Conservation (phyloP, 371 early-diverging fungal genomes). For the Mucor ambiguus region DNA sequence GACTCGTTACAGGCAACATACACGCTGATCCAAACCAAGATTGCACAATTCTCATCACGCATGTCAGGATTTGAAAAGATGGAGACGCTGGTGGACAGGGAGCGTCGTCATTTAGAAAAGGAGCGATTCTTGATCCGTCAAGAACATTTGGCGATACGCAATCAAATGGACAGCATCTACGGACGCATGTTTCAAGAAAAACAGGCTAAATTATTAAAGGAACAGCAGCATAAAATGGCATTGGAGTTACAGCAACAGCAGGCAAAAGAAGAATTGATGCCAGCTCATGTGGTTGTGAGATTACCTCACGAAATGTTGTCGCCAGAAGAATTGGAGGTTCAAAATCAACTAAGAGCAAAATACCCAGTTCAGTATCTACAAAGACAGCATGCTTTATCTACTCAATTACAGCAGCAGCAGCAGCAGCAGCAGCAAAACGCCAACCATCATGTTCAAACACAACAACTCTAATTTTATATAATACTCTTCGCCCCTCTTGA, state of each 20-base stretch:
- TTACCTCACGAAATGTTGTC: constrained; percentile 10
- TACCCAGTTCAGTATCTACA: constrained; percentile 28
- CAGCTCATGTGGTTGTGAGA: constrained; percentile 5
- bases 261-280: constrained; percentile 25
- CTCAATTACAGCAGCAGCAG: neutral
- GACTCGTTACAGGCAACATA: constrained; percentile 5
- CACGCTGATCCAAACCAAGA: constrained; percentile 75
- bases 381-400: constrained; percentile 22
- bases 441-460: neutral
- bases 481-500: neutral
- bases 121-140: constrained; percentile 55
- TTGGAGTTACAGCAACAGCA: constrained; percentile 27
- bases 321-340: constrained; percentile 12
- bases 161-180: constrained; percentile 23
- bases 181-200: constrained; percentile 26
- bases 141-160: constrained; percentile 15
- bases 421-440: constrained; percentile 16
- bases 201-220: constrained; percentile 9
- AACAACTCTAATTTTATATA: constrained; percentile 3
- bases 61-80: constrained; percentile 71
- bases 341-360: constrained; percentile 19
- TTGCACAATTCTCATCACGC: constrained; percentile 77
- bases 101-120: constrained; percentile 81
- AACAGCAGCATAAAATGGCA: constrained; percentile 21
- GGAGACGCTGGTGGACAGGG: constrained; percentile 65